Base-by-base conservation (phyloP, 768 basidiomycete genomes). In the Tricholoma sp. region DNA sequence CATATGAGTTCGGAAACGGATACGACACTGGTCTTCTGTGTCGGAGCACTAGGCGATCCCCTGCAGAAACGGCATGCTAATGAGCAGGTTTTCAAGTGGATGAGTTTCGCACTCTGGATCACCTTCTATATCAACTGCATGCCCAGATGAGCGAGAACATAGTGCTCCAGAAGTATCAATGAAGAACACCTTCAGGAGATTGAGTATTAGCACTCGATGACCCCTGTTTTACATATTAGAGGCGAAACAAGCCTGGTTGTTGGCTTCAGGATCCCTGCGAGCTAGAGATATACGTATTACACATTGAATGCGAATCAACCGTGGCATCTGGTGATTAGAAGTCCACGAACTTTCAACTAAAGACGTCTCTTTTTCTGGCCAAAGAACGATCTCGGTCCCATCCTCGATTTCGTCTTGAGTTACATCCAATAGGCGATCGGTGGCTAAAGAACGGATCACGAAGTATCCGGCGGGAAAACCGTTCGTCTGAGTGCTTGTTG, bases 51-150 rank as follows among this genome's bases (percentile, higher is more conserved):
- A 89, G 76, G 42, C 70, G 73, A 54, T 85, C 87, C 51, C 77
- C 89, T 91, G 59, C 48, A 48, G 39, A 17, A 52, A 15, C 53
- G 54, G 9, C 48, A 28, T 24, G 24, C 24, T 24, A 24, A 24
- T 55, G 18, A 41, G 55, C 48, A 48, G 45, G 29, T 20, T 36
- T 31, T 39, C 12, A 20, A 51, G 20, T 15, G 15, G 9, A 50
- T 13, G 12, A 54, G 33, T 31, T n/a, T 20, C 41, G 10, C n/a
- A 36, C 48, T 39, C 37, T 37, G 48, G 48, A 29, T 36, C 68
- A 86, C 90, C 81, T 76, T 92, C 83, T 34, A 93, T 70, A 63
- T 94, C 91, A 36, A 94, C 73, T 7, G 90, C 91, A 70, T 92
- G 90, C 0, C 91, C 91, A 13, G 90, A 81, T 3, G 83, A 80